Conservation (phyloP, 257 asterid genomes). For the Euphrasia confusa region DNA sequence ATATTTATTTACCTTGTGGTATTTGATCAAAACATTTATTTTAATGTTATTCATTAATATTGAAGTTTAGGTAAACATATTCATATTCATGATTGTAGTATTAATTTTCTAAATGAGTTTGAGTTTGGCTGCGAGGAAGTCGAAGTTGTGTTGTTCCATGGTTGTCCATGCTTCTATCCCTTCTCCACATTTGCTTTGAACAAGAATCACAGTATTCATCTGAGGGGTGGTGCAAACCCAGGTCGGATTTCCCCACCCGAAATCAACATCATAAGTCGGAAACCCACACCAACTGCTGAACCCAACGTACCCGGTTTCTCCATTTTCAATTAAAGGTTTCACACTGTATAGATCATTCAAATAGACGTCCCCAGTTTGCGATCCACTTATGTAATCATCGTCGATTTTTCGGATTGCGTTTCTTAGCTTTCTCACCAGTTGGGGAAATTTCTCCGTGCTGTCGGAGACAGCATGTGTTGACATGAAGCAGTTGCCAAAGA, state of each 20-base stretch:
- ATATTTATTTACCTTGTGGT: too few species aligned
- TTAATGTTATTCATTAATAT: too few species aligned
- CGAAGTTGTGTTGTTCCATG: not conserved
- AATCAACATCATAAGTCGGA: not conserved
- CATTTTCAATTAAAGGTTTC: not conserved
- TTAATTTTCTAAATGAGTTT: not conserved
- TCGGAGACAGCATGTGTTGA: not conserved
- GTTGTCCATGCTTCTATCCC: not conserved
- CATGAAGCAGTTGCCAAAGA: not conserved
- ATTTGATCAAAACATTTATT: too few species aligned
- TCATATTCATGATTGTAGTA: too few species aligned
- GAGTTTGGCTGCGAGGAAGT: not conserved
- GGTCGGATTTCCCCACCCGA: not conserved
- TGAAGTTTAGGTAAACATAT: too few species aligned
- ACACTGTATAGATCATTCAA: not conserved
- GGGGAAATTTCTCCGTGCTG: not conserved
- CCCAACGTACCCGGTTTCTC: conserved; percentile 8
- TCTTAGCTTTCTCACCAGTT: not conserved
- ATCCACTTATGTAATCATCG: conserved; percentile 9
- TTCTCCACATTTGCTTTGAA: not conserved
- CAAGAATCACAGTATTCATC: not conserved
- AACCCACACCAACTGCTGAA: conserved; percentile 31
- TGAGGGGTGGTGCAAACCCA: not conserved
- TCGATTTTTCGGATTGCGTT: not conserved
- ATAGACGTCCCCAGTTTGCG: not conserved